Percentiles rank a stretch among this genome's conserved stretches.
These are phyloP conservation scores for Cyberlindnera mrakii DNA, from an alignment of 805 yeast species.

Conservation along the genomic window DNA sequence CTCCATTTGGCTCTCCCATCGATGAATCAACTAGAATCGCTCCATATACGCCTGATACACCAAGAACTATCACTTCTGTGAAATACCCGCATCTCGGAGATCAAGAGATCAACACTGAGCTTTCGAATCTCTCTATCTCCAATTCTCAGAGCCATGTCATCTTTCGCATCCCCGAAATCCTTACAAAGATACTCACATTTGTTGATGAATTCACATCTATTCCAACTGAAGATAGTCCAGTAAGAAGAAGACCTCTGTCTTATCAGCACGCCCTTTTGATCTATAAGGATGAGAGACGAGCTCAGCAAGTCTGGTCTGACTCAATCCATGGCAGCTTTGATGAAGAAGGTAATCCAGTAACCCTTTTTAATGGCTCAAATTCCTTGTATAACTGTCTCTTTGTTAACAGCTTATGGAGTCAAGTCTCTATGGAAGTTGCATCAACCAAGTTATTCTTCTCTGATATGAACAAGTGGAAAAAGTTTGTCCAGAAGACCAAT, in stretches of 20 bases:
- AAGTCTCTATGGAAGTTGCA: slow-evolving; percentile 47
- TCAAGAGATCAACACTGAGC: background rate
- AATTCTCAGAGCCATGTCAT: slow-evolving; percentile 24
- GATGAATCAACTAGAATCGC: slow-evolving; percentile 3
- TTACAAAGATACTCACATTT: slow-evolving; percentile 50
- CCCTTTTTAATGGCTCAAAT: slow-evolving; percentile 8
- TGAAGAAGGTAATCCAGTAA: slow-evolving; percentile 18
- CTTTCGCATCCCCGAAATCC: slow-evolving; percentile 72
- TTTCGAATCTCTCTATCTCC: slow-evolving; percentile 2
- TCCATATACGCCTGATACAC: slow-evolving; percentile 1
- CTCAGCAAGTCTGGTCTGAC: slow-evolving; percentile 39
- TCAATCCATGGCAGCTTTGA: slow-evolving; percentile 12
- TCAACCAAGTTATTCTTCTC: slow-evolving; percentile 51
- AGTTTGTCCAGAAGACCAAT: slow-evolving; percentile 24
- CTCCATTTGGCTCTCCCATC: background rate
- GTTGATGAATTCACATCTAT: slow-evolving; percentile 51
- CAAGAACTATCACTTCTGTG: background rate
- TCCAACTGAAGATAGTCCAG: slow-evolving; percentile 58
- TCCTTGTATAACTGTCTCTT: slow-evolving; percentile 54
- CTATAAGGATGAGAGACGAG: slow-evolving; percentile 47
- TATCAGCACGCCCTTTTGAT: slow-evolving; percentile 62
- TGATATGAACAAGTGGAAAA: slow-evolving; percentile 38
- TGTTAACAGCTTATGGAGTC: slow-evolving; percentile 66
- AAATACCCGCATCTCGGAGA: background rate
- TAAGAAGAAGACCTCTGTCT: slow-evolving; percentile 64